Conservation (phyloP, 192 early-diverging fungal species). For the Gorgonomyces haynaldii region DNA sequence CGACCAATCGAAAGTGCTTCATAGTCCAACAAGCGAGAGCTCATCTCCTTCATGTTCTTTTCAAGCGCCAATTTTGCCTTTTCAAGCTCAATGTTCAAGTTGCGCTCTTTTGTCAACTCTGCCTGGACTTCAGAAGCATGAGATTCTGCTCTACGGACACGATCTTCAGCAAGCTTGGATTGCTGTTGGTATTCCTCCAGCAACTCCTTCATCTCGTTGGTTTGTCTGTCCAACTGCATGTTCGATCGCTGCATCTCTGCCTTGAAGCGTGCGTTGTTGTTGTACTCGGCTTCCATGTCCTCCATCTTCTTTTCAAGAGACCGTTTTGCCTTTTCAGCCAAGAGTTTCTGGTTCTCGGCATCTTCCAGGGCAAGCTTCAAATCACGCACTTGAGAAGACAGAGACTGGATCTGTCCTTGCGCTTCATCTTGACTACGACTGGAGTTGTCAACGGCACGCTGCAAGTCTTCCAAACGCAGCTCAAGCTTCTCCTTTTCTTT, state of each 20-base stretch:
- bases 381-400: conserved; percentile 47
- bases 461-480: conserved; percentile 59
- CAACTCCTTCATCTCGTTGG: conserved; percentile 55
- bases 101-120: conserved; percentile 63
- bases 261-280: conserved; percentile 52
- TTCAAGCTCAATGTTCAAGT: conserved; percentile 38
- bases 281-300: conserved; percentile 58
- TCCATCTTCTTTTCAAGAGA: conserved; percentile 64
- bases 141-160: conserved; percentile 55
- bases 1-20: conserved; percentile 52
- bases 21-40: conserved; percentile 60
- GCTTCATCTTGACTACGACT: conserved; percentile 48
- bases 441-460: conserved; percentile 48
- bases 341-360: conserved; percentile 49
- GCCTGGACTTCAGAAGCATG: conserved; percentile 50
- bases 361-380: conserved; percentile 50
- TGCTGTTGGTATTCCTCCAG: conserved; percentile 66
- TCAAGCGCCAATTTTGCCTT: conserved; percentile 56
- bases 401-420: conserved; percentile 42
- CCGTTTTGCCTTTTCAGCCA: conserved; percentile 58
- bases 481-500: conserved; percentile 73
- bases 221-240: conserved; percentile 58
- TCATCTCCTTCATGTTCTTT: conserved; percentile 72
- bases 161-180: conserved; percentile 50
- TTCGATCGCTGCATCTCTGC: conserved; percentile 60